A percentile compares a stretch with the other conserved stretches of the same genome.
phyloP scores from a whole-genome alignment of 1,284 basidiomycete genomes.

The Malassezia equina region DNA sequence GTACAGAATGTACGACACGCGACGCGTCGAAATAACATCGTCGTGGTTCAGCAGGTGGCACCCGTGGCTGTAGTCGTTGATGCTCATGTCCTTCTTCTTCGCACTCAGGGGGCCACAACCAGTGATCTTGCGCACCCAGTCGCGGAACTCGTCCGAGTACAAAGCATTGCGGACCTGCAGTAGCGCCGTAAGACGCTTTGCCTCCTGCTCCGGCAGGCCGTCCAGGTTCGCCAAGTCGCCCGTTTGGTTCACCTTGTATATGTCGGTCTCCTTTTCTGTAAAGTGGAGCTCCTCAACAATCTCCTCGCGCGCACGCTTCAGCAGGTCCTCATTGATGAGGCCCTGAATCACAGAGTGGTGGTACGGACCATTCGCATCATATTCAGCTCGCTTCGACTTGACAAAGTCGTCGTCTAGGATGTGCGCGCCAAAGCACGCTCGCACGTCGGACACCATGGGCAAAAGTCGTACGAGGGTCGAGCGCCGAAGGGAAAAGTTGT shows the following conservation, averaged over 20 bases:
- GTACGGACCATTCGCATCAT: slow-evolving; percentile 56
- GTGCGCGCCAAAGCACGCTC: slow-evolving; percentile 23
- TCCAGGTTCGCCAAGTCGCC: slow-evolving; percentile 89
- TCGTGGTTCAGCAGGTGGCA: slow-evolving; percentile 65
- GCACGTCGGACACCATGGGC: slow-evolving; percentile 16
- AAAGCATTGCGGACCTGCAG: slow-evolving; percentile 78
- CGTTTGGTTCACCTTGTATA: slow-evolving; percentile 95
- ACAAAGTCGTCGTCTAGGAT: slow-evolving; percentile 22
- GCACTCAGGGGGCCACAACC: slow-evolving; percentile 85
- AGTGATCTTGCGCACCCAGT: slow-evolving; percentile 75
- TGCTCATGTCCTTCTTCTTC: slow-evolving; percentile 87
- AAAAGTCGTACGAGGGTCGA: neutral
- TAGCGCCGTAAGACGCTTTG: slow-evolving; percentile 31
- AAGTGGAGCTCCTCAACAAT: slow-evolving; percentile 75
- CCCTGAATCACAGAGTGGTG: slow-evolving; percentile 72
- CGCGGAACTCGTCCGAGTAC: slow-evolving; percentile 74
- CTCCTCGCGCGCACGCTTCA: slow-evolving; percentile 67
- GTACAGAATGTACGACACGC: slow-evolving; percentile 94
- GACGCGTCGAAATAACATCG: slow-evolving; percentile 90
- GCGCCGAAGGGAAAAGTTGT: neutral
- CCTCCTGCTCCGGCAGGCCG: slow-evolving; percentile 55
- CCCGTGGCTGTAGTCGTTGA: slow-evolving; percentile 74
- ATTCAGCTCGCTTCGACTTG: slow-evolving; percentile 21
- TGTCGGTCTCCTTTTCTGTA: slow-evolving; percentile 94
- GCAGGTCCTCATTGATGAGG: slow-evolving; percentile 72